Conservation (phyloP, 2,329 filamentous ascomycete genomes). For the Blastomyces parvus region DNA sequence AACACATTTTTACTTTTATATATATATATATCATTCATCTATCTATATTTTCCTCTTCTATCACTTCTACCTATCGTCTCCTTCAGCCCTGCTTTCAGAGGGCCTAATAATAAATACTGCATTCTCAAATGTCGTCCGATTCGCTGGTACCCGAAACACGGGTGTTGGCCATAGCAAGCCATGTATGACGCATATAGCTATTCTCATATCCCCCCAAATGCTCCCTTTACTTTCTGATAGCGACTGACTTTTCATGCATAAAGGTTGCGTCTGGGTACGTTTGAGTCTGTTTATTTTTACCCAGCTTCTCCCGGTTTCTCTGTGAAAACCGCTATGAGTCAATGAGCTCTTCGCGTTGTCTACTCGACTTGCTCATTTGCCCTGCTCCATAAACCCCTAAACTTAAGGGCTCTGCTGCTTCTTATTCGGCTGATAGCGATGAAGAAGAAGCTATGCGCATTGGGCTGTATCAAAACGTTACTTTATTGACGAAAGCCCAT, state of each 20-base stretch:
- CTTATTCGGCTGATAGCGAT: not conserved
- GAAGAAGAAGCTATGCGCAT: not conserved
- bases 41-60: not conserved
- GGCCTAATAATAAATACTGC: not conserved
- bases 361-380: not conserved
- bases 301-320: not conserved
- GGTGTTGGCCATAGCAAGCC: constrained; percentile 83
- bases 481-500: not conserved
- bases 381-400: not conserved
- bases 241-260: constrained; percentile 9
- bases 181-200: constrained; percentile 54
- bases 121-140: constrained; percentile 26
- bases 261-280: constrained; percentile 46
- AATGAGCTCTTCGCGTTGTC: not conserved
- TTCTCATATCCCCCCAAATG: constrained; percentile 2
- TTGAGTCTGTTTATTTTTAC: not conserved
- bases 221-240: constrained; percentile 11
- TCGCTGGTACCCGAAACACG: constrained; percentile 49
- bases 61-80: not conserved
- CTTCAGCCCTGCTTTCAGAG: not conserved
- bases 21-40: not conserved
- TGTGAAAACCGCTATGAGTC: not conserved
- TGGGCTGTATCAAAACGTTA: no score
- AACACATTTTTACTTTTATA: not conserved
- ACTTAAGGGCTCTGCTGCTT: not conserved